Percentiles rank a stretch among this genome's conserved stretches.
Conservation (phyloP, 768 basidiomycete genomes). For the Phlebiopsis flavidoalba region DNA sequence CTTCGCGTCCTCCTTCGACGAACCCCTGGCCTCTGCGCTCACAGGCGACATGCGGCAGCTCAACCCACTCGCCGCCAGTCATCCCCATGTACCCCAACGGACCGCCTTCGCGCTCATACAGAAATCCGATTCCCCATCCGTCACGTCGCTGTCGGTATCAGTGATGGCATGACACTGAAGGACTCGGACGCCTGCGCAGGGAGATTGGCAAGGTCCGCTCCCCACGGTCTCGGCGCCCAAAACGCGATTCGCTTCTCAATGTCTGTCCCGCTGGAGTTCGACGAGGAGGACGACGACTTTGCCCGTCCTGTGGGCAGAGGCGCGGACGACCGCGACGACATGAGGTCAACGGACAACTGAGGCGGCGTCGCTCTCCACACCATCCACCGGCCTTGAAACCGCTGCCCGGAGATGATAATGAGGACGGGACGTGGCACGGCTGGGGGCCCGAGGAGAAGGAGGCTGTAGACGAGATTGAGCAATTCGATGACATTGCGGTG, state of each 20-base stretch:
- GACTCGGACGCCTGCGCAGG: conserved; percentile 52
- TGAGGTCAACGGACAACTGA: conserved; percentile 17
- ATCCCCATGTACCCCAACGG: conserved; percentile 86
- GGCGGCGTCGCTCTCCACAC: conserved; percentile 32
- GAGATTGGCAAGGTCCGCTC: conserved; percentile 51
- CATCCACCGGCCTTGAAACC: conserved; percentile 31
- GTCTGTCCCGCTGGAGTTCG: conserved; percentile 52
- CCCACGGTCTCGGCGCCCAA: conserved; percentile 28
- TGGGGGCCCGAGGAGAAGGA: conserved; percentile 28
- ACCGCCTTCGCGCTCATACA: conserved; percentile 33
- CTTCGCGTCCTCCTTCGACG: conserved; percentile 63
- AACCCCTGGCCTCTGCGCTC: conserved; percentile 44
- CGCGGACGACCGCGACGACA: conserved; percentile 12
- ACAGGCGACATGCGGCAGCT: conserved; percentile 52
- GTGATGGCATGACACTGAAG: conserved; percentile 55
- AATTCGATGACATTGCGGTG: conserved; percentile 32
- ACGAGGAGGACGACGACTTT: conserved; percentile 67
- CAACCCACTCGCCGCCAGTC: conserved; percentile 31
- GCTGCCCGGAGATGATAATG: conserved; percentile 17
- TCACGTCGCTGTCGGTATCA: conserved; percentile 42
- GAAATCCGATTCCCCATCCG: conserved; percentile 53
- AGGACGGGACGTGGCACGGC: conserved; percentile 20
- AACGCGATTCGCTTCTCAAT: conserved; percentile 17
- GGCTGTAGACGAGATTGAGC: conserved; percentile 30
- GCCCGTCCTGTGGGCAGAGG: background rate